Evolutionary conservation across 345 rosid species (phyloP), one percentile per base, ranked within the genome.

Genomic region (Camelina laxa): DNA sequence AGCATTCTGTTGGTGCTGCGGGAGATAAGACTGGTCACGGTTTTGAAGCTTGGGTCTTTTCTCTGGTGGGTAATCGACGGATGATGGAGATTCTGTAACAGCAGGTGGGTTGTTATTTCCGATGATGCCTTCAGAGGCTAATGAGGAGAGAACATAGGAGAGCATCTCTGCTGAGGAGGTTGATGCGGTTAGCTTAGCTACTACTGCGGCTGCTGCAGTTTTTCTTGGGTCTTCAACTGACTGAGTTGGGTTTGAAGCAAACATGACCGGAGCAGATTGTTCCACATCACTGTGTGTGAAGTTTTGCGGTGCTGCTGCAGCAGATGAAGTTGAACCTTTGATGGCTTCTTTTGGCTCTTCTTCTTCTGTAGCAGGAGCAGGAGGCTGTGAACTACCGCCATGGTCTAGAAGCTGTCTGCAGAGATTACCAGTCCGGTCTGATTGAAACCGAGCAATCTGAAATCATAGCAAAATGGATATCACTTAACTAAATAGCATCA

Each of bases 121-220:
- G 2, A 88, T 87, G 80, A 86, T 84, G 24, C 89, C 94, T 79
- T 92, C 97, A 12, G 99, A 90, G 59, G 94, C 97, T 27, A 95
- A 86, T 55, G 99, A 90, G 22, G 98, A 90, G 50, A 95, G 90
- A 53, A 92, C 99, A n/a, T 76, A 83, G 11, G 99, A 90, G 64
- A 95, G 97, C 99, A 95, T 87, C 73, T 92, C 87, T 0, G 88
- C 96, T 0, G 99, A 92, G 56, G 97, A 95, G 30, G 98, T 84
- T 15, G 97, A 92, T 51, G 98, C 96, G 0, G 99, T 87, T 79
- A 95, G 83, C 85, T 87, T 87, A 17, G 93, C 97, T 4, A 96
- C 97, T 42, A 94, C 87, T 31, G 85, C 94, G 54, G 94, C 97
- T 1, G 97, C 97, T 33, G 91, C 90, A 6, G 91, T 88, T 73